Percentiles rank a stretch among this genome's conserved stretches.
Conservation (phyloP, 2,329 filamentous ascomycete species). For the Alternaria brassicae region DNA sequence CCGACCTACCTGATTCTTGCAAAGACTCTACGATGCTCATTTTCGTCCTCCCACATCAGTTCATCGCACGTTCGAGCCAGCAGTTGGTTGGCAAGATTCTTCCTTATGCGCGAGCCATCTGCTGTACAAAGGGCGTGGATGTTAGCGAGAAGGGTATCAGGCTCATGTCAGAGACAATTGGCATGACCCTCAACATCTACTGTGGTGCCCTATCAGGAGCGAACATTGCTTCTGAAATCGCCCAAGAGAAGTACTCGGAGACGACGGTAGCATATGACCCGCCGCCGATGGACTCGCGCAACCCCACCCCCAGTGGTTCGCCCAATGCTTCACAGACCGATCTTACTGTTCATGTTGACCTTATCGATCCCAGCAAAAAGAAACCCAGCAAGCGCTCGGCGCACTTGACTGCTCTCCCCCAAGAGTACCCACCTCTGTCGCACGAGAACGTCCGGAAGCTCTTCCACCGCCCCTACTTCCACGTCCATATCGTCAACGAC, state of each 20-base stretch:
- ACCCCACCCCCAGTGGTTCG: constrained; percentile 65
- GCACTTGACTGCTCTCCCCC: constrained; percentile 76
- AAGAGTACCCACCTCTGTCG: constrained; percentile 84
- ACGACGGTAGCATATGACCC: constrained; percentile 97
- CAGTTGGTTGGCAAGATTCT: constrained; percentile 87
- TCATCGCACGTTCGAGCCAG: constrained; percentile 85
- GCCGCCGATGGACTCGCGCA: constrained; percentile 83
- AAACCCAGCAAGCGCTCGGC: constrained; percentile 68
- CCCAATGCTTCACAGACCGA: constrained; percentile 59
- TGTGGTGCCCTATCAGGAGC: constrained; percentile 94
- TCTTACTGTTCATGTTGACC: constrained; percentile 57
- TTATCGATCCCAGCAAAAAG: constrained; percentile 60
- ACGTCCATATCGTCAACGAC: constrained; percentile 90
- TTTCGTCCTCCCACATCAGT: constrained; percentile 97
- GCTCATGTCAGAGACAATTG: constrained; percentile 95
- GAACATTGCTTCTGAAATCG: constrained; percentile 95
- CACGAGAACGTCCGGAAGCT: constrained; percentile 82
- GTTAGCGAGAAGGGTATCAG: constrained; percentile 85
- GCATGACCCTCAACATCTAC: constrained; percentile 90
- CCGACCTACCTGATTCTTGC: constrained; percentile 80
- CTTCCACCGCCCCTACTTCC: constrained; percentile 97
- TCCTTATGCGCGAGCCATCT: constrained; percentile 90
- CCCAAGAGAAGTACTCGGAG: constrained; percentile 94
- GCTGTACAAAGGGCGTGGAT: constrained; percentile 97
- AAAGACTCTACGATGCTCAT: constrained; percentile 85